Evolutionary conservation across 768 basidiomycete species (phyloP), one percentile per base, ranked within the genome.

Genomic region (Amanita thiersii): DNA sequence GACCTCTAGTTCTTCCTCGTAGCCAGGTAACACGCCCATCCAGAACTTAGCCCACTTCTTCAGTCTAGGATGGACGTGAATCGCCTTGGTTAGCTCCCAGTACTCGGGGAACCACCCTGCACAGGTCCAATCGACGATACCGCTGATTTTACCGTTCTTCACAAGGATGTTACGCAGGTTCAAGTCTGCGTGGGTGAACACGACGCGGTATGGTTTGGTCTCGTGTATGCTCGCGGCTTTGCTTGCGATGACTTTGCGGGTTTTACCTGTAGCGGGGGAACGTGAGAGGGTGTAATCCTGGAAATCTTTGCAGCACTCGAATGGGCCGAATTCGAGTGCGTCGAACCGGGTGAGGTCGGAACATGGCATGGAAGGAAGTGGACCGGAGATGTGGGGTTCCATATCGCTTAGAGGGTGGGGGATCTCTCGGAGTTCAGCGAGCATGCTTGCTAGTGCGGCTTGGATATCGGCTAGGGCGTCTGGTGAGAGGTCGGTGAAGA

Each of bases 151-250:
- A 14, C 47, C 49, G 17, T 49, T 55, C 6, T 55, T 46, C 28
- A 72, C 55, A 20, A 72, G 50, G 39, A 72, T 58, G 46, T 73
- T 72, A 12, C 62, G 58, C 11, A 65, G 66, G 25, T 63, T 58
- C 26, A 72, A 43, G 48, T 73, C 67, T 15, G 64, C 65, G 45
- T 73, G 68, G 19, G 61, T 59, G 52, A 72, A 57, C 33, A 29
- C 26, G 35, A 53, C 37, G 11, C 26, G 26, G 26, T 28, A n/a
- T n/a, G 7, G 26, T 28, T 28, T 28, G 26, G 26, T 28, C n/a
- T 28, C 26, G 26, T 7, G 7, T 28, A 7, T 28, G 26, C 6
- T 28, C n/a, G 7, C n/a, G 26, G 26, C 7, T 28, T 28, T n/a
- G 26, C 7, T 7, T 28, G 26, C 7, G n/a, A 28, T 28, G 7